Conservation (phyloP, 164 flowering plant genomes). For the Macadamia tetraphylla region DNA sequence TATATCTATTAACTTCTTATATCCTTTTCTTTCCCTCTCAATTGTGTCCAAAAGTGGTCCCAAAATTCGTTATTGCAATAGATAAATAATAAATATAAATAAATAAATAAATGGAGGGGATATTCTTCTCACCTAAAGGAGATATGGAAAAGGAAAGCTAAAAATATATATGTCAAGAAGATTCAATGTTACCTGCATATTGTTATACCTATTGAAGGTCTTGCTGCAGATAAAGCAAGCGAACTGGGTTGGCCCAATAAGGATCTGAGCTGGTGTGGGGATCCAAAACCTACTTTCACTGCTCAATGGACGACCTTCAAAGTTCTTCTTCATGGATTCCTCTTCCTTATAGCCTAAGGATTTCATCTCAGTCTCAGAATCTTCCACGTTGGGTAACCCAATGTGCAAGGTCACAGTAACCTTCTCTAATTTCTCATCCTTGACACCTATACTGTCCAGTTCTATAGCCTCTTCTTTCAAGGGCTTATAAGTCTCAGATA, state of each 20-base stretch:
- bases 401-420: constrained; percentile 62
- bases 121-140: neutral
- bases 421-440: constrained; percentile 39
- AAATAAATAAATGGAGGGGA: too few species aligned
- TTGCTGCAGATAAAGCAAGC: constrained; percentile 73
- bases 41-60: too few species aligned
- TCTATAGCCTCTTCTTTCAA: constrained; percentile 27
- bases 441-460: constrained; percentile 9
- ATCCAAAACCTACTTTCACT: constrained; percentile 64
- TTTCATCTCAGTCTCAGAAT: constrained; percentile 15
- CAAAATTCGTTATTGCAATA: too few species aligned
- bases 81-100: too few species aligned
- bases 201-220: constrained; percentile 74
- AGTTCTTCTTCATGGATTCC: constrained; percentile 20
- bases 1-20: too few species aligned
- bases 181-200: constrained; percentile 54
- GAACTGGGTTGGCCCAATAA: constrained; percentile 73
- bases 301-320: constrained; percentile 22
- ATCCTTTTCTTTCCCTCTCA: too few species aligned
- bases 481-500: constrained; percentile 31
- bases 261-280: constrained; percentile 76
- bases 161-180: neutral
- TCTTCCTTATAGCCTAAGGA: constrained; percentile 12
- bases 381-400: constrained; percentile 51
- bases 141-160: neutral